Conservation (phyloP, 2,329 filamentous ascomycete genomes). For the Chaetomium globosum region DNA sequence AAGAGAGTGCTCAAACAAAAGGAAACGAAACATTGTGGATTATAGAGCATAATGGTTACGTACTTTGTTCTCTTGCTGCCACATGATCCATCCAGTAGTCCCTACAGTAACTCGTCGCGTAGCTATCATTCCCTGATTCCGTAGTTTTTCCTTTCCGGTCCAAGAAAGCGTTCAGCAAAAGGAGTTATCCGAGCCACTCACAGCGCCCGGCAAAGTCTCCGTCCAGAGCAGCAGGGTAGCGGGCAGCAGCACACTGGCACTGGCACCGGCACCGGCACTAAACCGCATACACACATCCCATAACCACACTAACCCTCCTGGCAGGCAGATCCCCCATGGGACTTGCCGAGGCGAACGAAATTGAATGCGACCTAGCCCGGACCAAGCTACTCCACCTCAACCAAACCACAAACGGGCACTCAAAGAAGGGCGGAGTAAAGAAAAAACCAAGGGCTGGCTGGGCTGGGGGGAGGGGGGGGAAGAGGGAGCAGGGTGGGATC, state of each 20-base stretch:
- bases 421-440: too few species aligned
- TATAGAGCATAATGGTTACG: neutral
- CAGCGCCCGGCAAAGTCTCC: neutral
- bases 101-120: too few species aligned
- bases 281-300: too few species aligned
- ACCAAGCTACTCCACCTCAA: neutral
- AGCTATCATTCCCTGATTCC: too few species aligned
- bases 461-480: neutral
- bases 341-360: constrained; percentile 5
- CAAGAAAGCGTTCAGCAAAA: too few species aligned
- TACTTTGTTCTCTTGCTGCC: neutral
- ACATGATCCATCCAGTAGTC: too few species aligned
- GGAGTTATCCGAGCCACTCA: neutral
- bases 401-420: neutral
- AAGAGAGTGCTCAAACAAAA: neutral
- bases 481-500: neutral
- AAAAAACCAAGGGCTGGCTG: too few species aligned
- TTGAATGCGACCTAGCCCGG: neutral
- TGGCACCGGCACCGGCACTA: too few species aligned
- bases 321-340: neutral
- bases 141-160: too few species aligned
- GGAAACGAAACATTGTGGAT: neutral
- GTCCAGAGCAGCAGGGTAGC: neutral
- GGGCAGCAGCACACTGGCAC: too few species aligned
- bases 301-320: too few species aligned